Base-by-base conservation (phyloP, 805 yeast genomes). In the Saccharomycopsis sp. region DNA sequence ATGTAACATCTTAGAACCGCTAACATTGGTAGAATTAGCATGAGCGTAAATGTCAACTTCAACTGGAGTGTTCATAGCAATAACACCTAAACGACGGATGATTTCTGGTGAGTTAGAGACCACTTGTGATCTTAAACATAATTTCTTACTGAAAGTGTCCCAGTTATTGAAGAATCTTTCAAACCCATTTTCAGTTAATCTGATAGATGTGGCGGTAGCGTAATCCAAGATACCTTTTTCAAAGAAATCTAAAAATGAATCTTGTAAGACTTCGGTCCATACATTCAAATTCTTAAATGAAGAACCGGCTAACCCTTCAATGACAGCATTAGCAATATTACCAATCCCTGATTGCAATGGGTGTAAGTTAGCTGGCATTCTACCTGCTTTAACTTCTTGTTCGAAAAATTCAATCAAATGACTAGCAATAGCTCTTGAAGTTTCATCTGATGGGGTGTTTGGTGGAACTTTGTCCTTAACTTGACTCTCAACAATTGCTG, bases 1-100 rank as follows among this genome's bases (percentile, higher is more conserved):
- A 64, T 93, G 86, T 65, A 90, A 77, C 98, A 90, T 90, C 65
- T 95, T 80, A 44, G 96, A 87, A 43, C 98, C 98, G 66, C 82
- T 77, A 47, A 90, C 98, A 62, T 88, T 86, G 45, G 98, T 90
- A 21, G 97, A 89, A 74, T 90, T 90, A 44, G 97, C 98, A 62
- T 90, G 98, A n/a, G 88, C 97, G 60, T 90, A 90, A 52, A 90
- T 83, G 63, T 90, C 98, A 53, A 90, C 94, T 70, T 90, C 98
- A 42, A 93, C 98, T 8, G 98, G 98, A 9, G 98, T 90, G 69
- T 90, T 90, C 97, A 90, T 90, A 54, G 98, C 97, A 64, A 90
- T 90, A 55, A 87, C 94, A 65, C 98, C 98, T 51, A 90, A 72
- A 69, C 98, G 81, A 70, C 98, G 84, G 57, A 90, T 89, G 56